phyloP scores from a whole-genome alignment of 352 stramenopile genomes.

The Globisporangium radiosum region DNA sequence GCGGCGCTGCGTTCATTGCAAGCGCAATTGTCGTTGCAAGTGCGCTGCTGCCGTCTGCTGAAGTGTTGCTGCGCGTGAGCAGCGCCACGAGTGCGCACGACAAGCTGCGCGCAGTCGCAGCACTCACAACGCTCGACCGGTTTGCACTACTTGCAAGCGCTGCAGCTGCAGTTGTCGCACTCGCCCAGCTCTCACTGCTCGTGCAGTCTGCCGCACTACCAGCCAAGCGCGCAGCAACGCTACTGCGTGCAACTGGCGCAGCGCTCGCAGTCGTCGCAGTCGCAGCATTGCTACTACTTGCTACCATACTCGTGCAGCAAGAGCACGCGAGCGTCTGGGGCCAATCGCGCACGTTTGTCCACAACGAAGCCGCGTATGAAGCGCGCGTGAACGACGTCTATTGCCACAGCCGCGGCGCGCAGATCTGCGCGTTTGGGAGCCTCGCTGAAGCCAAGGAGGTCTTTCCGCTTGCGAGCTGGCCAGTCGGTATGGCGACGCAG shows the following conservation, averaged over 20 bases:
- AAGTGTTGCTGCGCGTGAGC: slow-evolving; percentile 15
- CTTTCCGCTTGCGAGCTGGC: slow-evolving; percentile 33
- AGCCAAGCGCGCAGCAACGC: slow-evolving; percentile 3
- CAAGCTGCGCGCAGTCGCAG: slow-evolving; percentile 8
- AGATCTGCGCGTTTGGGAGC: slow-evolving; percentile 29
- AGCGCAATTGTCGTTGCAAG: slow-evolving; percentile 20
- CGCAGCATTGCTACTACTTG: slow-evolving; percentile 17
- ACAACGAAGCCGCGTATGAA: slow-evolving; percentile 27
- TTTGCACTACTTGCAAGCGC: slow-evolving; percentile 17
- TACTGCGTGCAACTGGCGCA: slow-evolving; percentile 12
- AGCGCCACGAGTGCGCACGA: slow-evolving; percentile 1
- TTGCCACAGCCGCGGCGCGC: slow-evolving; percentile 35
- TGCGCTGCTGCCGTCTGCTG: slow-evolving; percentile 24
- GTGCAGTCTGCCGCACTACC: slow-evolving; percentile 9
- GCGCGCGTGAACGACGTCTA: slow-evolving; percentile 38
- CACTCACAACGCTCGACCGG: slow-evolving; percentile 23
- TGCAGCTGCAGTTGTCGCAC: slow-evolving; percentile 10
- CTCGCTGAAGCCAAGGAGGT: slow-evolving; percentile 31
- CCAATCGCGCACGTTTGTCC: slow-evolving; percentile 14
- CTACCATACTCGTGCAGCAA: slow-evolving; percentile 10
- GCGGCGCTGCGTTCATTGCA: slow-evolving; percentile 10
- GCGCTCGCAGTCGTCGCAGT: slow-evolving; percentile 9
- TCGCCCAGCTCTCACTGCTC: slow-evolving; percentile 21
- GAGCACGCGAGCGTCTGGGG: slow-evolving; percentile 22
- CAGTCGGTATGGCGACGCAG: slow-evolving; percentile 26